These are phyloP conservation scores for Agapanthus africanus DNA, from an alignment of 106 monocot genomes.

Conservation along the genomic window DNA sequence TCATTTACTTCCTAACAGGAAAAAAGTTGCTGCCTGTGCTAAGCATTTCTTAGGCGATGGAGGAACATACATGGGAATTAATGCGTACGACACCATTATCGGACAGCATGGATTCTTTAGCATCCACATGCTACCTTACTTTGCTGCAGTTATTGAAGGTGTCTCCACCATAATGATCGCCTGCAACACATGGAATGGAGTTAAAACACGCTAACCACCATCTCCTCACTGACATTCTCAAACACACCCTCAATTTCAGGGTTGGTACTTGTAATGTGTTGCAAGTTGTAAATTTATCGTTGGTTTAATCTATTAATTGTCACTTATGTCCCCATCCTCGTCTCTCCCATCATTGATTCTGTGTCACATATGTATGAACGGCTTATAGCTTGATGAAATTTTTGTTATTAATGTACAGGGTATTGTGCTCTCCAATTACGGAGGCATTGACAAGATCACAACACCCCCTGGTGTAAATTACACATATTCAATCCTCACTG, in stretches of 20 bases:
- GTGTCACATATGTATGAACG: too few species aligned
- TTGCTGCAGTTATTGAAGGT: constrained; percentile 27
- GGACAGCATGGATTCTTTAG: constrained; percentile 19
- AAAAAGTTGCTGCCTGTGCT: constrained; percentile 46
- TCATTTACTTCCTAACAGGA: too few species aligned
- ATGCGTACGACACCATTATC: constrained; percentile 37
- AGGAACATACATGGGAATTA: constrained; percentile 37
- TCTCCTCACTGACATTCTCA: constrained; percentile 34
- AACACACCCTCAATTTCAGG: constrained; percentile 27
- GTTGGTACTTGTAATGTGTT: constrained; percentile 15
- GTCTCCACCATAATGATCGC: constrained; percentile 52
- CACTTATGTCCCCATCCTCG: too few species aligned
- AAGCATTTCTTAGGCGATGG: constrained; percentile 53
- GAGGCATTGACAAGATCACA: constrained; percentile 57
- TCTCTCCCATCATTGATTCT: not conserved
- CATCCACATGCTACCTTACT: constrained; percentile 42
- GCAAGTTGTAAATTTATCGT: too few species aligned
- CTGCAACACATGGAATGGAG: constrained; percentile 46
- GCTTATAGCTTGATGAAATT: too few species aligned
- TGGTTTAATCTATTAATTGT: too few species aligned
- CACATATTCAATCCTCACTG: constrained; percentile 37
- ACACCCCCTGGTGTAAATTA: constrained; percentile 35
- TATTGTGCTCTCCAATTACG: constrained; percentile 57
- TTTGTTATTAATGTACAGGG: constrained; percentile 24
- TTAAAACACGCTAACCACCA: constrained; percentile 36